Percentiles rank a stretch among this genome's conserved stretches.
Evolutionary conservation across 495 filamentous ascomycete species (phyloP).

Genomic region (Daldinia decipiens): DNA sequence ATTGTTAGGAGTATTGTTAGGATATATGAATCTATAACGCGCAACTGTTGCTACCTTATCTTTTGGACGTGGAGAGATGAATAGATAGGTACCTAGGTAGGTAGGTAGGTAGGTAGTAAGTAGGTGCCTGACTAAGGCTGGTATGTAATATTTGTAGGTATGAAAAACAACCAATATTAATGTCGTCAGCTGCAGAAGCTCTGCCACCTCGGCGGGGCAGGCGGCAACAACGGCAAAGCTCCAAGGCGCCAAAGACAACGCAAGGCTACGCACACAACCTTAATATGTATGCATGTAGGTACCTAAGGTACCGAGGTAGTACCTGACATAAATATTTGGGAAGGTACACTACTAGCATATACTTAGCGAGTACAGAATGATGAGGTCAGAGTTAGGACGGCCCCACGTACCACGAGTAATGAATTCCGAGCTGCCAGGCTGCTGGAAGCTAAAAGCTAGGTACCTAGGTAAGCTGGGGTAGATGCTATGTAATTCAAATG

Average conservation of each 20-base stretch:
- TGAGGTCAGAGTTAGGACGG: constrained; percentile 28
- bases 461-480: constrained; percentile 11
- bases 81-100: too few relatives aligned
- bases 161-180: constrained; percentile 11
- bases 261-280: not conserved
- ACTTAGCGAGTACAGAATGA: constrained; percentile 23
- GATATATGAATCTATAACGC: constrained; percentile 3
- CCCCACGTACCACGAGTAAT: not conserved
- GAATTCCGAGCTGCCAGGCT: constrained; percentile 1
- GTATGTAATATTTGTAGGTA: not conserved
- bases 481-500: constrained; percentile 4
- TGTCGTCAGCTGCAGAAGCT: constrained; percentile 41
- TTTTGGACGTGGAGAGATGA: not conserved
- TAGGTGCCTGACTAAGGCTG: constrained; percentile 25
- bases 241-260: not conserved
- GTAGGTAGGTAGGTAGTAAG: constrained; percentile 1
- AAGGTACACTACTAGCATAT: constrained; percentile 19
- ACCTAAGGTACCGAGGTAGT: not conserved
- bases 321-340: not conserved
- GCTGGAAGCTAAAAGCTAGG: constrained; percentile 9
- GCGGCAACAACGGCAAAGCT: constrained; percentile 30
- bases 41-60: constrained; percentile 5
- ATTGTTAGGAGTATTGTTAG: not conserved
- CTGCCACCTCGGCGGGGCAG: constrained; percentile 43
- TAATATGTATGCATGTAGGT: not conserved